Evolutionary conservation across 768 basidiomycete species (phyloP), one percentile per base, ranked within the genome.

Genomic region (Serendipita sp.): DNA sequence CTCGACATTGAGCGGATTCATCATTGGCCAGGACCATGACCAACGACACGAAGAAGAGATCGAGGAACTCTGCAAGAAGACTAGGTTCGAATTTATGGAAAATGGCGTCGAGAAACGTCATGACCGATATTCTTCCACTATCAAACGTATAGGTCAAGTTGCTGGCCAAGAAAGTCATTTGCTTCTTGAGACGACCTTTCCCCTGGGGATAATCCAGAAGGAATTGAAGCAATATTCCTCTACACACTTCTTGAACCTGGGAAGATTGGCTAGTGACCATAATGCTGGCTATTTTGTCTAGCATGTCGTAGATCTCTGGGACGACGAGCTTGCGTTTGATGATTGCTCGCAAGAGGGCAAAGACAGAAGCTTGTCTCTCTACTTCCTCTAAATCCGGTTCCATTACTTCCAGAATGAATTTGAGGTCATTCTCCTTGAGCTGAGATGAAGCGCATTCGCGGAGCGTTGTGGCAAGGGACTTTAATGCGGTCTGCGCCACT

Each of bases 171-270:
- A 96, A 96, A 0, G 85, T 80, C 83, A 99, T 89, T 68, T 89
- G 88, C 44, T 84, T 86, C 45, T 84, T 86, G 5, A 99, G 79
- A 11, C 95, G 85, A 1, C 90, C 91, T 68, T 90, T 88, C 5
- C 95, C 94, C 73, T 98, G 95, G 2, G 95, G 95, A 71, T 98
- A 99, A 70, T 99, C 95, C 8, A 98, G 82, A 56, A 98, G 77
- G 79, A 99, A 99, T 71, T 94, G 92, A 45, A 98, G 82, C 30
- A 95, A 79, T 35, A 92, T 83, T 53, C 86, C 84, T 18, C 96
- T 86, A 66, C 91, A 95, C 7, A 89, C 83, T 72, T 96, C 93
- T 71, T 94, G 94, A 5, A 95, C 91, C 69, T 88, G 86, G 0
- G 84, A 74, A 2, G 94, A 92, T 73, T 98, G 95, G 68, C 83